phyloP scores from a whole-genome alignment of 805 yeast genomes.

The Spathaspora gorwiae region DNA sequence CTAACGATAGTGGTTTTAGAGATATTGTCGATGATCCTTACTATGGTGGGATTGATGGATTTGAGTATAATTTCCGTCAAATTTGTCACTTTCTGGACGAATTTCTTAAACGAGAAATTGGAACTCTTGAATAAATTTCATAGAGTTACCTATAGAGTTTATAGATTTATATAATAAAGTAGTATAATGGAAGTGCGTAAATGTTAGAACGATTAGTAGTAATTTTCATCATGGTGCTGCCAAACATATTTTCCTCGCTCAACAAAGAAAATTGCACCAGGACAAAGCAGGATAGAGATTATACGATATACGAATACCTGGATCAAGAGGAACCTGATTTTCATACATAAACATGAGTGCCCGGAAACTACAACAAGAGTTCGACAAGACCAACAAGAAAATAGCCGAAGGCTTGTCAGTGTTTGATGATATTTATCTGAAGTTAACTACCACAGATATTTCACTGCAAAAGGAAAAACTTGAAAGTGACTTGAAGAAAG shows the following conservation, averaged over 20 bases:
- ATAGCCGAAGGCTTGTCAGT: constrained; percentile 86
- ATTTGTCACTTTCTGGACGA: constrained; percentile 69
- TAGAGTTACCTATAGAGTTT: not conserved
- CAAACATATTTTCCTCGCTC: no score
- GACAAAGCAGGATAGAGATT: no score
- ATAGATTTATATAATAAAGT: not conserved
- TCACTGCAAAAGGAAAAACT: constrained; percentile 89
- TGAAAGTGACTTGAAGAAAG: constrained; percentile 88
- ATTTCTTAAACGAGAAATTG: constrained; percentile 52
- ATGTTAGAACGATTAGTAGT: not conserved
- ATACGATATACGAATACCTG: no score
- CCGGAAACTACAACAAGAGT: constrained; percentile 58
- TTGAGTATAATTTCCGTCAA: constrained; percentile 74
- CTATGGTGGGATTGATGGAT: constrained; percentile 83
- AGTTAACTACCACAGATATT: constrained; percentile 74
- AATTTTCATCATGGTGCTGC: not conserved
- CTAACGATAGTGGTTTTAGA: constrained; percentile 32
- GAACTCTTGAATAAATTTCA: constrained; percentile 9
- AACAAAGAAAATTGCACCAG: no score
- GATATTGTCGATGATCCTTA: constrained; percentile 84
- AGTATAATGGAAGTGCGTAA: not conserved
- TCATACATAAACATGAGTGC: constrained; percentile 28
- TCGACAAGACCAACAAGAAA: constrained; percentile 86
- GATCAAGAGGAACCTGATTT: no score
- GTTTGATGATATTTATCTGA: constrained; percentile 82